phyloP scores from a whole-genome alignment of 345 rosid species.

The Lumnitzera littorea region DNA sequence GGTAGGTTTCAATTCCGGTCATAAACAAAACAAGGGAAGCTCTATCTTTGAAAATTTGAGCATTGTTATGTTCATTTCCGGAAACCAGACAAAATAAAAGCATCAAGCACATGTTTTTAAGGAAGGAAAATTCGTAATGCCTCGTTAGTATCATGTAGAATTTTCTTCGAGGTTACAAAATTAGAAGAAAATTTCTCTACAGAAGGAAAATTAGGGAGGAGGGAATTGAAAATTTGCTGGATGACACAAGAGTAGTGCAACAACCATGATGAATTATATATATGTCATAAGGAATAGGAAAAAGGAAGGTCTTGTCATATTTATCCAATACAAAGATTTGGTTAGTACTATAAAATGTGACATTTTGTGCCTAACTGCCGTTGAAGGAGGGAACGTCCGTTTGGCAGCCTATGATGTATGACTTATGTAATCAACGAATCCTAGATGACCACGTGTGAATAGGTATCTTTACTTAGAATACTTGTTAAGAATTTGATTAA shows the following conservation, averaged over 20 bases:
- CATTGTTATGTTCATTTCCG: conserved; percentile 14
- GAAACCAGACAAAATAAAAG: conserved; percentile 21
- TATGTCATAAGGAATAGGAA: background rate
- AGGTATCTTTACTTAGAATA: too few species aligned
- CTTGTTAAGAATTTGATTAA: too few species aligned
- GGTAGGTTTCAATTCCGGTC: conserved; percentile 45
- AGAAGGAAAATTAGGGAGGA: background rate
- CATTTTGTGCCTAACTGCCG: conserved; percentile 50
- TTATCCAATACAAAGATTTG: background rate
- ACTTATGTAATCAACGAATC: conserved; percentile 9
- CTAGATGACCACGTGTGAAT: conserved; percentile 14
- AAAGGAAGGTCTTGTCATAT: background rate
- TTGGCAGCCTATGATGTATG: conserved; percentile 12
- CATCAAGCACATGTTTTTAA: conserved; percentile 19
- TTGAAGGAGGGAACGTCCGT: conserved; percentile 14
- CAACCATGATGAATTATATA: background rate
- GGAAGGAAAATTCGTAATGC: background rate
- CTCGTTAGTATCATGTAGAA: background rate
- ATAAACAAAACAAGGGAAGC: conserved; percentile 51
- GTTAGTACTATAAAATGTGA: background rate
- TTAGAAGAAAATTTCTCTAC: conserved; percentile 4
- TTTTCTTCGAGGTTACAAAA: background rate
- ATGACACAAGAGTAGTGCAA: background rate
- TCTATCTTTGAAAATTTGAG: conserved; percentile 22
- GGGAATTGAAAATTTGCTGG: too few species aligned